phyloP scores from a whole-genome alignment of 805 yeast genomes.

The Wickerhamomyces canadensis region DNA sequence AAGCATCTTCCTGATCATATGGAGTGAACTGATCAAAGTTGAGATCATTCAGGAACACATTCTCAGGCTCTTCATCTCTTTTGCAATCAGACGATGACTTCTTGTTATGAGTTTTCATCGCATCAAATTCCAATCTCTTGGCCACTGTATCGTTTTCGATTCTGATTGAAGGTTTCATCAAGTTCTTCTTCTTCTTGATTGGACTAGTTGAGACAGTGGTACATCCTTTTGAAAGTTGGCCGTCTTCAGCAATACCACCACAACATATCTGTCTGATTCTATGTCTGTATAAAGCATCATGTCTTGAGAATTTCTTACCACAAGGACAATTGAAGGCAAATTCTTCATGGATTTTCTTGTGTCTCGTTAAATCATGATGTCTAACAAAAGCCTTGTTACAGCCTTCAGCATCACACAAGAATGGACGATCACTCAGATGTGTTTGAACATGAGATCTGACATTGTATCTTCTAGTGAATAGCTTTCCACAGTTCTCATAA shows the following conservation, averaged over 20 bases:
- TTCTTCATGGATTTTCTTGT: constrained; percentile 78
- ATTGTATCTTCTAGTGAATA: constrained; percentile 84
- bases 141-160: constrained; percentile 18
- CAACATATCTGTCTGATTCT: constrained; percentile 70
- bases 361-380: constrained; percentile 91
- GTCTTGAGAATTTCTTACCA: constrained; percentile 82
- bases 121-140: constrained; percentile 16
- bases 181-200: constrained; percentile 8
- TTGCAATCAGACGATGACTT: background rate
- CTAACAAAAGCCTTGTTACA: constrained; percentile 89
- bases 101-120: constrained; percentile 1
- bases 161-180: constrained; percentile 5
- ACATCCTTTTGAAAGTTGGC: constrained; percentile 3
- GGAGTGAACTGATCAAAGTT: constrained; percentile 7
- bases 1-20: background rate
- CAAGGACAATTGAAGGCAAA: constrained; percentile 25
- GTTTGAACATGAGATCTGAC: constrained; percentile 95
- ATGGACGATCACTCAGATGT: constrained; percentile 92
- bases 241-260: constrained; percentile 49
- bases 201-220: constrained; percentile 10
- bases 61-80: constrained; percentile 4
- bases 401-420: constrained; percentile 53
- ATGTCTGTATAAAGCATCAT: constrained; percentile 84
- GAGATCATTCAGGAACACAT: constrained; percentile 16
- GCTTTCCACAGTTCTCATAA: constrained; percentile 73